Conservation (phyloP, 495 filamentous ascomycete species). For the Hyphodiscus hymeniophilus region DNA sequence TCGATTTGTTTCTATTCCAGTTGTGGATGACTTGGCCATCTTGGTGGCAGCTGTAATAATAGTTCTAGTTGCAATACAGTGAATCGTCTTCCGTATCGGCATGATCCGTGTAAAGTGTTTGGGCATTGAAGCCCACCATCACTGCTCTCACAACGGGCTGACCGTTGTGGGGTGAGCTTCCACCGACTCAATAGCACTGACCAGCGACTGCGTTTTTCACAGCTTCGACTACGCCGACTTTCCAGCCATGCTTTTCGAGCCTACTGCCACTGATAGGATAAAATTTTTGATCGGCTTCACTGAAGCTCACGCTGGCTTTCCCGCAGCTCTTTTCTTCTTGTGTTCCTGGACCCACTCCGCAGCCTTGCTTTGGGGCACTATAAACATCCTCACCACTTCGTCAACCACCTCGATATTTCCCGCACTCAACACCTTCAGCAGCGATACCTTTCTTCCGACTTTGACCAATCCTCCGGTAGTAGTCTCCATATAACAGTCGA, state of each 20-base stretch:
- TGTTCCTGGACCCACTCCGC: slow-evolving; percentile 73
- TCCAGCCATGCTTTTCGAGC: background rate
- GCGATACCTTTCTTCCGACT: slow-evolving; percentile 72
- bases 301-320: slow-evolving; percentile 16
- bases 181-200: background rate
- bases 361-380: slow-evolving; percentile 63
- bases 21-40: background rate
- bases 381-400: slow-evolving; percentile 69
- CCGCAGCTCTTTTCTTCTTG: slow-evolving; percentile 56
- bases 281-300: background rate
- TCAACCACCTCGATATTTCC: slow-evolving; percentile 86
- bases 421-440: slow-evolving; percentile 63
- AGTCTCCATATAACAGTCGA: slow-evolving; percentile 93
- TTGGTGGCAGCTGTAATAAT: background rate
- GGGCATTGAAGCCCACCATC: too few species aligned
- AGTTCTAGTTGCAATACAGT: background rate
- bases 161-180: too few species aligned
- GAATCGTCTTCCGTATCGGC: too few species aligned
- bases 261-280: background rate
- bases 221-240: background rate
- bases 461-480: slow-evolving; percentile 72
- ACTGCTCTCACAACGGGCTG: too few species aligned
- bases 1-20: slow-evolving; percentile 3
- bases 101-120: too few species aligned
- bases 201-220: background rate